phyloP scores from a whole-genome alignment of 352 stramenopile species.

The Globisporangium iwayamae region DNA sequence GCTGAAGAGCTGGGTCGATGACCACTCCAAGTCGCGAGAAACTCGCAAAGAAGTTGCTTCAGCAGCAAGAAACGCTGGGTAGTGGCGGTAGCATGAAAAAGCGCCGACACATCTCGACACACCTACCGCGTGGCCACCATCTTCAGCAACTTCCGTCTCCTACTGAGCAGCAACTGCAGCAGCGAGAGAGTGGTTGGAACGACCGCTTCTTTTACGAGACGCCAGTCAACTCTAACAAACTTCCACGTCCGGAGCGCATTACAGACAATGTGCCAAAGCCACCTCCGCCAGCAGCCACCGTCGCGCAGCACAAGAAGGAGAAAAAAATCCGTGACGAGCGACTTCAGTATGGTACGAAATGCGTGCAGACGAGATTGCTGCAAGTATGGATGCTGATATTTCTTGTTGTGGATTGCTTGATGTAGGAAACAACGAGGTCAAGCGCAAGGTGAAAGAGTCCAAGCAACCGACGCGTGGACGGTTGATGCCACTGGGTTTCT shows the following conservation, averaged over 20 bases:
- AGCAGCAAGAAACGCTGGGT: constrained; percentile 16
- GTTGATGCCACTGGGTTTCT: constrained; percentile 32
- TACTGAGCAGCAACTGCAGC: constrained; percentile 45
- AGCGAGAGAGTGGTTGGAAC: constrained; percentile 72
- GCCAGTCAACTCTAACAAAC: constrained; percentile 46
- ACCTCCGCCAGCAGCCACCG: constrained; percentile 13
- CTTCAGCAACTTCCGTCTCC: constrained; percentile 38
- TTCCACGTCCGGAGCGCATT: constrained; percentile 22
- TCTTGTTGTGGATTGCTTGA: background rate
- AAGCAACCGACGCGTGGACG: constrained; percentile 14
- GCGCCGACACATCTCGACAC: constrained; percentile 15
- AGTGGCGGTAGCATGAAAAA: constrained; percentile 18
- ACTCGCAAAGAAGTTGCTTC: constrained; percentile 43
- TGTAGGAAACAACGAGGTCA: constrained; percentile 26
- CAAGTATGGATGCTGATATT: background rate
- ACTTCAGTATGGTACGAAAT: constrained; percentile 44
- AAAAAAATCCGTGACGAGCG: constrained; percentile 49
- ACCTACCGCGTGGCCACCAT: constrained; percentile 27
- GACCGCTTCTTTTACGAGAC: constrained; percentile 64
- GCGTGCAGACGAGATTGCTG: background rate
- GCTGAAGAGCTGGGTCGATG: constrained; percentile 22
- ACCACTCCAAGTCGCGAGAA: constrained; percentile 41
- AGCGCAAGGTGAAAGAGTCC: constrained; percentile 12
- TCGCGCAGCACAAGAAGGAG: constrained; percentile 28
- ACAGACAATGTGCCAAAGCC: constrained; percentile 20